Base-by-base conservation (phyloP, 2,329 filamentous ascomycete genomes). In the Beauveria sp. region DNA sequence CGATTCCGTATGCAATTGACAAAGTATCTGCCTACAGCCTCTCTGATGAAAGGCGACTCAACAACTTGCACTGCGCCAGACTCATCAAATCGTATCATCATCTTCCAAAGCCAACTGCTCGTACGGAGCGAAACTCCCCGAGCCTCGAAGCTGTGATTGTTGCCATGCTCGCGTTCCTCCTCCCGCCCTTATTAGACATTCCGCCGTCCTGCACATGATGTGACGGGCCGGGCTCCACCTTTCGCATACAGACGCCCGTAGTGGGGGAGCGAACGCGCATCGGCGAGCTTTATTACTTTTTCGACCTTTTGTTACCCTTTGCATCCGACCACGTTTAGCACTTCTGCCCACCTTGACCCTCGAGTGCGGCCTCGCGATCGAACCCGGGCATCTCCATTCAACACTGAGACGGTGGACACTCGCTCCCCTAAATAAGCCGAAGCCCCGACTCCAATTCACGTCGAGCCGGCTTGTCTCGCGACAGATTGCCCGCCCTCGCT, bases 171-270 rank as follows among this genome's bases (percentile, higher is more conserved):
- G 12, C 22, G 3, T 47, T 22, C 44, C 44, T 10, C 16, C 20
- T 9, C 10, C 8, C 7, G 26, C 6, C n/a, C 30, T 51, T 12
- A 2, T 28, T 18, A 30, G 24, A 24, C 6, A 34, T n/a, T 18
- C 18, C 52, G 37, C 22, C 24, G 12, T 40, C 18, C 34, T 37
- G 34, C 34, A 14, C 34, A 14, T 14, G 34, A 37, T 20, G 88
- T 92, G 53, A 10, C 34, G 34, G 91, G 2, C 83, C 88, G 20
- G 92, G 86, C 5, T 91, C 82, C 0, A 89, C 90, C 0, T 62
- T 58, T 52, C 12, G 30, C 34, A 37, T 16, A 10, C 18, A 44
- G 43, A 40, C 22, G 51, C 7, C 30, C 20, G 24, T 59, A 28
- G 40, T 52, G 50, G 50, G 50, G 50, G 51, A 55, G 18, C 41